Evolutionary conservation across 768 basidiomycete genomes (phyloP).

Genomic region (Rhodotorula sphaerocarpa): DNA sequence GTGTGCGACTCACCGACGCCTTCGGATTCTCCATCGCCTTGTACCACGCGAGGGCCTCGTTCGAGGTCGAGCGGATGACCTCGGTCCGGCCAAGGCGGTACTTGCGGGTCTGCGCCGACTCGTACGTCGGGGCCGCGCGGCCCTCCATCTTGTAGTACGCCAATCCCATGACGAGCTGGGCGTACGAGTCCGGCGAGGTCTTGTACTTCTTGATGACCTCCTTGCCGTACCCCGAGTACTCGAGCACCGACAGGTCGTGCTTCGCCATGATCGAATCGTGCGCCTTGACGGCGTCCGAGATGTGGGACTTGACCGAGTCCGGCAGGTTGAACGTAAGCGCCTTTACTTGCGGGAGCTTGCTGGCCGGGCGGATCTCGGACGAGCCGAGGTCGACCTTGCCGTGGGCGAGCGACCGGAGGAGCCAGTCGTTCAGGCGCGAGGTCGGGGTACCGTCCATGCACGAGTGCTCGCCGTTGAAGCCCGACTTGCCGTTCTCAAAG

Average conservation of each 20-base stretch:
- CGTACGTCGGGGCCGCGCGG: slow-evolving; percentile 53
- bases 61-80: slow-evolving; percentile 78
- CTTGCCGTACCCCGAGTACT: slow-evolving; percentile 86
- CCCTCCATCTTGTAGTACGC: slow-evolving; percentile 73
- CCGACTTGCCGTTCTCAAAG: slow-evolving; percentile 87
- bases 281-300: slow-evolving; percentile 55
- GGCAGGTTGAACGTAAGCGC: slow-evolving; percentile 61
- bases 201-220: slow-evolving; percentile 59
- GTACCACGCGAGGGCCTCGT: slow-evolving; percentile 74
- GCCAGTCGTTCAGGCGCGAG: slow-evolving; percentile 86
- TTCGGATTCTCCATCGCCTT: slow-evolving; percentile 71
- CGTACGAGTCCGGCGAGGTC: slow-evolving; percentile 74
- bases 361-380: slow-evolving; percentile 41
- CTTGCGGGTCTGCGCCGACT: slow-evolving; percentile 87
- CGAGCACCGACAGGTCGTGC: slow-evolving; percentile 76
- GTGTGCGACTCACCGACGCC: slow-evolving; percentile 47
- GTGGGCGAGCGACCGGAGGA: slow-evolving; percentile 64
- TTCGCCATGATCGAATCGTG: slow-evolving; percentile 67
- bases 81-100: slow-evolving; percentile 87
- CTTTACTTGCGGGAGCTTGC: slow-evolving; percentile 38
- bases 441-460: slow-evolving; percentile 77
- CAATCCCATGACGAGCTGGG: slow-evolving; percentile 88
- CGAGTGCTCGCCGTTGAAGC: slow-evolving; percentile 58
- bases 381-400: slow-evolving; percentile 67
- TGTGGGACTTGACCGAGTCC: slow-evolving; percentile 49